Evolutionary conservation across 495 filamentous ascomycete genomes (phyloP).

Genomic region (Corynascus novoguineensis): DNA sequence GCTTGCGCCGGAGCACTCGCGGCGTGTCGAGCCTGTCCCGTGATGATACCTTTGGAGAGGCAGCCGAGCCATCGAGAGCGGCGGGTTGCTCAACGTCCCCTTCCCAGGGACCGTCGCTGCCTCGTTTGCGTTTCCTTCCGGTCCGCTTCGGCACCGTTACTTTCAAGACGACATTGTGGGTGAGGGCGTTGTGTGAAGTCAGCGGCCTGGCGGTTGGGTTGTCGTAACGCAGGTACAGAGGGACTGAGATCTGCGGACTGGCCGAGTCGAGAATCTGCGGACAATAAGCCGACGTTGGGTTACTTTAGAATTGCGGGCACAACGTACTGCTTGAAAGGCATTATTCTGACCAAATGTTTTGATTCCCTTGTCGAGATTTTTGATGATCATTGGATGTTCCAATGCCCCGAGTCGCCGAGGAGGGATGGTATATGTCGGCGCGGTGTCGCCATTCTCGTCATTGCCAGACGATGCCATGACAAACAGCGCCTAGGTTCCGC

Average conservation of each 20-base stretch:
- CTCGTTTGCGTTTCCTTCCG: conserved; percentile 75
- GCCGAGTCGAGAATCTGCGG: conserved; percentile 34
- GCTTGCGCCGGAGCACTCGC: conserved; percentile 52
- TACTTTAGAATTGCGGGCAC: not conserved
- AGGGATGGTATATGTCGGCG: conserved; percentile 51
- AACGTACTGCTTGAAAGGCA: conserved; percentile 59
- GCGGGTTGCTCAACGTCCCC: conserved; percentile 18
- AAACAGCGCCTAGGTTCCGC: too few species aligned
- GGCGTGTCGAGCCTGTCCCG: conserved; percentile 40
- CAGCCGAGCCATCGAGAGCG: conserved; percentile 16
- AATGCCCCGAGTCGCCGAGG: conserved; percentile 62
- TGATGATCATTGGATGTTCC: conserved; percentile 83
- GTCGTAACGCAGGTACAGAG: conserved; percentile 66
- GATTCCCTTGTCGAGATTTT: conserved; percentile 75
- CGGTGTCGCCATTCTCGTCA: conserved; percentile 19
- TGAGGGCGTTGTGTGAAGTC: conserved; percentile 60
- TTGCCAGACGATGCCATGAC: conserved; percentile 11
- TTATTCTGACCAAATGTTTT: conserved; percentile 66
- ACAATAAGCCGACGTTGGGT: not conserved
- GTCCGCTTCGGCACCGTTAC: conserved; percentile 82
- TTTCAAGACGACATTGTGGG: conserved; percentile 79
- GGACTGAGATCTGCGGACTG: conserved; percentile 41
- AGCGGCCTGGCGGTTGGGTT: conserved; percentile 72
- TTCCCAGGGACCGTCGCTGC: conserved; percentile 60
- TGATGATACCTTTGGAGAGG: conserved; percentile 29